Evolutionary conservation across 164 flowering plant genomes (phyloP).

Genomic region (Tetrastigma voinierianum): DNA sequence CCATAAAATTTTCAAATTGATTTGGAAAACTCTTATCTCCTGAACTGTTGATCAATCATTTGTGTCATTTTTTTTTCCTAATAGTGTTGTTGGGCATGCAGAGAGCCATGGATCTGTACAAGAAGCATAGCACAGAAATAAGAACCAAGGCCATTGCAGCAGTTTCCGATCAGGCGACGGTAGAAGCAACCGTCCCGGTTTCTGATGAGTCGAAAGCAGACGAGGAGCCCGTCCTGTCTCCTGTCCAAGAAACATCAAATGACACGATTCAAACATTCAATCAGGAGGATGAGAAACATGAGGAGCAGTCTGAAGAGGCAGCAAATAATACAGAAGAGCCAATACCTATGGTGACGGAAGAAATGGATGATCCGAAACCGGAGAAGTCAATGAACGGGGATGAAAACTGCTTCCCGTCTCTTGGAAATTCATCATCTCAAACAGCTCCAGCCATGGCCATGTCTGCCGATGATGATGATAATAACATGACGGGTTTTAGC

Average conservation of each 20-base stretch:
- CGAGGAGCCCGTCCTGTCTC: constrained; percentile 8
- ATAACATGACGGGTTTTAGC: not conserved
- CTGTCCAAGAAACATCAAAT: constrained; percentile 6
- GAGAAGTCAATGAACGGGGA: constrained; percentile 1
- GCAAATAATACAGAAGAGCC: too few species aligned
- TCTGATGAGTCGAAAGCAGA: constrained; percentile 8
- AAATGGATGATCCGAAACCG: not conserved
- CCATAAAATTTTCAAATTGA: too few species aligned
- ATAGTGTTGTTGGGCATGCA: constrained; percentile 28
- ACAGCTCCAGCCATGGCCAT: too few species aligned
- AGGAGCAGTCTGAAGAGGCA: not conserved
- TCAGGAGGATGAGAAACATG: constrained; percentile 4
- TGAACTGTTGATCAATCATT: too few species aligned
- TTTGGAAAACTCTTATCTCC: too few species aligned
- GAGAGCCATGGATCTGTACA: constrained; percentile 72
- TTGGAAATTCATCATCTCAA: too few species aligned
- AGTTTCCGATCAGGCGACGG: constrained; percentile 8
- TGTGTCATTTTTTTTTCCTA: too few species aligned
- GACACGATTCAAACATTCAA: not conserved
- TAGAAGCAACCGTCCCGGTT: constrained; percentile 13
- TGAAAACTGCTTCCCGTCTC: not conserved
- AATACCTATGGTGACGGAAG: not conserved
- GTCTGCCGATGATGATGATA: not conserved
- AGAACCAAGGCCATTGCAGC: not conserved
- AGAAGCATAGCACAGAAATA: constrained; percentile 40